Evolutionary conservation across 495 filamentous ascomycete species (phyloP).

Genomic region (Cenococcum geophilum): DNA sequence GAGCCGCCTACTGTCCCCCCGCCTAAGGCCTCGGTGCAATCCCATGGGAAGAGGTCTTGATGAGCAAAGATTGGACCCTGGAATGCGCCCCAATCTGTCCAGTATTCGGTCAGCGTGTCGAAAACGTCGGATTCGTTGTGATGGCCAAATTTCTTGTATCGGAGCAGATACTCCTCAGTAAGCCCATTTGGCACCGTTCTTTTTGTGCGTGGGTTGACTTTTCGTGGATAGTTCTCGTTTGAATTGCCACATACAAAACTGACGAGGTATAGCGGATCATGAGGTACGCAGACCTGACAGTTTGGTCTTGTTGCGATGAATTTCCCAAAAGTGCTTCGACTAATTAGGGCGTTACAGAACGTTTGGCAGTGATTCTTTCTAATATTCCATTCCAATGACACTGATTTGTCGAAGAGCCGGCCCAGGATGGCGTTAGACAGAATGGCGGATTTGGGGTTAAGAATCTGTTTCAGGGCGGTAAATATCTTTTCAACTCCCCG

Average conservation of each 20-base stretch:
- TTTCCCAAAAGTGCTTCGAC: not conserved
- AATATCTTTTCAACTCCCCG: not conserved
- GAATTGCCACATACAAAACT: not conserved
- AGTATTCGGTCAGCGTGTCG: not conserved
- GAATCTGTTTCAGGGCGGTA: not conserved
- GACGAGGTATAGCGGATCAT: not conserved
- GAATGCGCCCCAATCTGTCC: not conserved
- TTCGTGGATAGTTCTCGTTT: not conserved
- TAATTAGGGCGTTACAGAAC: not conserved
- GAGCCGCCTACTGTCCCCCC: not conserved
- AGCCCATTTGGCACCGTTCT: not conserved
- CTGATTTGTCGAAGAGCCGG: not conserved
- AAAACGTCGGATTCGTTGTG: not conserved
- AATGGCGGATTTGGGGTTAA: not conserved
- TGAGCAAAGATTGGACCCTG: not conserved
- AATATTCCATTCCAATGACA: not conserved
- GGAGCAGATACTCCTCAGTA: not conserved
- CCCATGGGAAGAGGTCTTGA: not conserved
- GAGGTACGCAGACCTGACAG: not conserved
- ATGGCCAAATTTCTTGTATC: not conserved
- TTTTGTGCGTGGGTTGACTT: not conserved
- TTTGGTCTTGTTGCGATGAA: not conserved
- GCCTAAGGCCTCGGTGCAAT: not conserved
- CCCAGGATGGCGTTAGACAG: not conserved
- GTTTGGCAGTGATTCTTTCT: not conserved